Conservation (phyloP, 2,329 filamentous ascomycete species). For the Grosmannia serpens region DNA sequence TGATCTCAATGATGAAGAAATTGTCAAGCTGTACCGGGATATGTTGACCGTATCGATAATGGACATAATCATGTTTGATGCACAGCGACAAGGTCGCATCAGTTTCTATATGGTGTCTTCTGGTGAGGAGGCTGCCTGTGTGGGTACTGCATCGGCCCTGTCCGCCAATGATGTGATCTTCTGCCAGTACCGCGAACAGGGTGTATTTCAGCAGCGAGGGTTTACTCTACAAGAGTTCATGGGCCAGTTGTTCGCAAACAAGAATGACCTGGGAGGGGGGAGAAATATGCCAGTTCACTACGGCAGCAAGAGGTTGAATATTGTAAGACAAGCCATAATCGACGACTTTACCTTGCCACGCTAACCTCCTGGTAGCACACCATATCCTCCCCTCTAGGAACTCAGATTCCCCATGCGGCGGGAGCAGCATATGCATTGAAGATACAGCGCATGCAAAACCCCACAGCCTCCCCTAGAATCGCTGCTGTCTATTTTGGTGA, state of each 20-base stretch:
- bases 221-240: conserved; percentile 85
- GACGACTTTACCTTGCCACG: neutral
- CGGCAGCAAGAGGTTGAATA: conserved; percentile 70
- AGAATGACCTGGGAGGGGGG: conserved; percentile 65
- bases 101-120: conserved; percentile 97
- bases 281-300: conserved; percentile 98
- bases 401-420: conserved; percentile 68
- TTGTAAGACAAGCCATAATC: conserved; percentile 40
- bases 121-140: conserved; percentile 86
- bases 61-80: conserved; percentile 97
- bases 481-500: conserved; percentile 73
- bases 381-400: conserved; percentile 66
- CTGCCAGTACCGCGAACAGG: conserved; percentile 88
- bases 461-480: conserved; percentile 46
- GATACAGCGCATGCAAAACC: conserved; percentile 55
- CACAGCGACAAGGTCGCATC: conserved; percentile 84
- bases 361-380: conserved; percentile 42
- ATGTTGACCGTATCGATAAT: conserved; percentile 68
- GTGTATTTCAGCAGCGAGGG: conserved; percentile 80
- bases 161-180: conserved; percentile 82
- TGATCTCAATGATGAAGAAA: conserved; percentile 54
- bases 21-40: conserved; percentile 50
- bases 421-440: conserved; percentile 73
- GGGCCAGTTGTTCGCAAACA: conserved; percentile 87
- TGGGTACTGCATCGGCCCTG: conserved; percentile 77